Evolutionary conservation across 139 green algal species (phyloP), one percentile per base, ranked within the genome.

Genomic region (Pseudopediastrum boryanum): DNA sequence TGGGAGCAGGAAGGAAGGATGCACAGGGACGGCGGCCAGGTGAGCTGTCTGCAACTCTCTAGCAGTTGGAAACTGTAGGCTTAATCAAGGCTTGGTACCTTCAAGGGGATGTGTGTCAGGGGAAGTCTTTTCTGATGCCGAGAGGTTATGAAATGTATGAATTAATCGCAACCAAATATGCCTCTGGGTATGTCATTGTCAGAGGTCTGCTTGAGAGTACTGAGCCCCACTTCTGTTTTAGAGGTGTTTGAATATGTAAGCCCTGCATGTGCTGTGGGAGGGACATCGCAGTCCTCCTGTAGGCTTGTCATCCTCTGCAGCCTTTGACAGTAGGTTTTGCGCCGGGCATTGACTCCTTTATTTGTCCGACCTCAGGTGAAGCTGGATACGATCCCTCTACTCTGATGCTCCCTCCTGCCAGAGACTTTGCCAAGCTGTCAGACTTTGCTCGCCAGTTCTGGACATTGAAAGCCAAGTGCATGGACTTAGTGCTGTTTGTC

Each of bases 401-500:
- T 12, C 36, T 94, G 29, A 42, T 54, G 41, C 88, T 94, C 44
- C 86, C 89, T 0, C 25, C 78, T 13, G 29, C 77, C 8, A 86
- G 54, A 0, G 52, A 85, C 2, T 1, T 29, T 16, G 21, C 23
- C 46, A 86, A n/a, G n/a, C n/a, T 91, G 87, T 84, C 52, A 1
- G 46, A 71, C 19, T 91, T 91, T n/a, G 10, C 31, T 41, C 33
- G 70, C 9, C 81, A 85, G 75, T 82, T 83, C 54, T 83, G 73
- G 58, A 13, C 21, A 67, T 27, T 93, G 71, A 93, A 93, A 81
- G 10, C 25, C 2, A 43, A 59, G 25, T 64, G 64, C n/a, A 89
- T 93, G 79, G 89, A 92, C 44, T 43, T 91, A 25, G 89, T 93
- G 61, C 82, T 93, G 19, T 94, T 94, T 50, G 90, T 94, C 9